Evolutionary conservation across 495 filamentous ascomycete genomes (phyloP).

Genomic region (Annulohypoxylon stygium): DNA sequence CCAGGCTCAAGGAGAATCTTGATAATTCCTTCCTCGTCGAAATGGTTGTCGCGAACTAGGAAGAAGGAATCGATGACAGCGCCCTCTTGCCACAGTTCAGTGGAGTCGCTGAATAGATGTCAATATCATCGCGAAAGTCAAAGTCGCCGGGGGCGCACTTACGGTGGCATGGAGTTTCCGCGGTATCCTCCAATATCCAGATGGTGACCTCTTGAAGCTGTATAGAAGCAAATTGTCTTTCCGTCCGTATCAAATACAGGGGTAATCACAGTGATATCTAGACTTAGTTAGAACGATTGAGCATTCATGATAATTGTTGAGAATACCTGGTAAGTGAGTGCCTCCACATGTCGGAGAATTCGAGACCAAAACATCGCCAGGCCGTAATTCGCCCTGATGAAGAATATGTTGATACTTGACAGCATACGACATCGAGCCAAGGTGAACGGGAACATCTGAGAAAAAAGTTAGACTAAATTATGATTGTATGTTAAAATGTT

Average conservation of each 20-base stretch:
- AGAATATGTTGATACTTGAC: slow-evolving; percentile 93
- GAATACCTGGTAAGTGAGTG: slow-evolving; percentile 71
- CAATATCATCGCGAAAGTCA: slow-evolving; percentile 62
- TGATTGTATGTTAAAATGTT: neutral
- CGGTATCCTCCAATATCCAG: slow-evolving; percentile 96
- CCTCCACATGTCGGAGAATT: slow-evolving; percentile 97
- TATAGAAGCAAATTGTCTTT: slow-evolving; percentile 93
- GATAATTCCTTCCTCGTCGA: slow-evolving; percentile 88
- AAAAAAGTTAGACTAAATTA: neutral
- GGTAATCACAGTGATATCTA: slow-evolving; percentile 89
- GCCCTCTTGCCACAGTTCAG: slow-evolving; percentile 93
- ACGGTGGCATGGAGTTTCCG: slow-evolving; percentile 92
- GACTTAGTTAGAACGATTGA: neutral
- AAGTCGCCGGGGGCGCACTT: slow-evolving; percentile 49
- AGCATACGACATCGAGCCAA: slow-evolving; percentile 89
- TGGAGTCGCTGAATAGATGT: slow-evolving; percentile 36
- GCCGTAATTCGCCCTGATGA: slow-evolving; percentile 87
- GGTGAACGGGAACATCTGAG: slow-evolving; percentile 84
- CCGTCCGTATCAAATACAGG: slow-evolving; percentile 85
- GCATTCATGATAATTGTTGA: neutral
- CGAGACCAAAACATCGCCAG: slow-evolving; percentile 92
- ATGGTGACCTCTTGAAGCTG: slow-evolving; percentile 93
- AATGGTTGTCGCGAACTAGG: slow-evolving; percentile 83
- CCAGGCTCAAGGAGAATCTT: slow-evolving; percentile 90
- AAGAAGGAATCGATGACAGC: slow-evolving; percentile 84